Evolutionary conservation across 495 filamentous ascomycete genomes (phyloP).

Genomic region (Penicillium turbatum): DNA sequence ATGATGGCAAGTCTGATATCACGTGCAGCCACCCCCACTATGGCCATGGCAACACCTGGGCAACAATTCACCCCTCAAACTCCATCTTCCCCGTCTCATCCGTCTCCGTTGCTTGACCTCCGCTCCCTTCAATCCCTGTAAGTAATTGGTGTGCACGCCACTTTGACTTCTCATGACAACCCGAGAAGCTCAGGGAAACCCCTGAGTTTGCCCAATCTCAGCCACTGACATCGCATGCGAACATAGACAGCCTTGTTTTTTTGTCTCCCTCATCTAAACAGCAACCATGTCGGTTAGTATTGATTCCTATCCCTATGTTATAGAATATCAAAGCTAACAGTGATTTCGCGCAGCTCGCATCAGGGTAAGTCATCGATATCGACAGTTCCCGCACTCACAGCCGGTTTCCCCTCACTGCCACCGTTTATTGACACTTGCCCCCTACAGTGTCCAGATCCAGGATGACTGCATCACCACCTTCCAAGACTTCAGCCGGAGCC

Average conservation of each 20-base stretch:
- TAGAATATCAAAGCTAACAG: constrained; percentile 13
- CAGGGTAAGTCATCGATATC: constrained; percentile 32
- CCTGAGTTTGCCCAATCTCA: constrained; percentile 7
- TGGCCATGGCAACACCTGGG: constrained; percentile 36
- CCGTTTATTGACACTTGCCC: constrained; percentile 20
- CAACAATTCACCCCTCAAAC: constrained; percentile 37
- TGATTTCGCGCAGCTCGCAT: constrained; percentile 37
- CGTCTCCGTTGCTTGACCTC: constrained; percentile 26
- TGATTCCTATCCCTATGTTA: background rate
- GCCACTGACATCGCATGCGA: constrained; percentile 35
- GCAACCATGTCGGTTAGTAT: constrained; percentile 42
- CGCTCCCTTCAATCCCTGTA: constrained; percentile 12
- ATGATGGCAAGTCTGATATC: constrained; percentile 25
- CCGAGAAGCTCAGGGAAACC: background rate
- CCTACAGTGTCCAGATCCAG: constrained; percentile 65
- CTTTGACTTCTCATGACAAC: background rate
- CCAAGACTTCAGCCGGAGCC: constrained; percentile 88
- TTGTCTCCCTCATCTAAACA: constrained; percentile 22
- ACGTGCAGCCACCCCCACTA: constrained; percentile 32
- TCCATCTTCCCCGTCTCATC: constrained; percentile 33
- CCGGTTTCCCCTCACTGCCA: constrained; percentile 10
- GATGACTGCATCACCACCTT: constrained; percentile 77
- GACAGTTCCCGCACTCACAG: background rate
- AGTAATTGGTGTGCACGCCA: constrained; percentile 8
- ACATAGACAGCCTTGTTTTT: constrained; percentile 29